Base-by-base conservation (phyloP, 2,329 filamentous ascomycete species). In the Plectosphaerella cucumerina region DNA sequence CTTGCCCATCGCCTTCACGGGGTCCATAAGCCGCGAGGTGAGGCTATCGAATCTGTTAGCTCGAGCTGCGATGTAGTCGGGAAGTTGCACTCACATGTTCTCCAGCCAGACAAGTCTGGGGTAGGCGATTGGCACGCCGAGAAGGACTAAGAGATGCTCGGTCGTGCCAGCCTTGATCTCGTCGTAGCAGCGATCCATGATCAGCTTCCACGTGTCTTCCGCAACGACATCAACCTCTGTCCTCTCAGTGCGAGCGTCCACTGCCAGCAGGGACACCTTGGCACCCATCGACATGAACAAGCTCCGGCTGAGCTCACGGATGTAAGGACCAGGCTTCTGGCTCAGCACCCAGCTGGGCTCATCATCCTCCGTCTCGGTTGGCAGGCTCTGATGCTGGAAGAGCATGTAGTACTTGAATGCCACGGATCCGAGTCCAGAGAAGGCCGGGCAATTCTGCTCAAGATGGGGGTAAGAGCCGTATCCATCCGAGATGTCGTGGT, bases 331-430 rank as follows among this genome's bases (percentile, higher is more conserved):
- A 3, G 87, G 89, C 33, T 80, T 76, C 21, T 80, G 74, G 6
- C 94, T 94, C 4, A 97, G 71, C 17, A 95, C 73, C 94, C 94
- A 97, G 64, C 90, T 97, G 2, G 93, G 90, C 67, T 99, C 95
- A 3, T 88, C 82, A 34, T 80, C 76, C 58, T 95, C 86, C 1
- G 86, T 90, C 71, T 99, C 94, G 44, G 86, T 82, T 1, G 83
- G 73, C 4, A 96, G 76, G 58, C 88, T 96, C 67, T 99, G 95
- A 60, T 99, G 94, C 67, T 99, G 94, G 73, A 99, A 99, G 9
- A 99, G 80, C 85, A 99, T 87, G 63, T 99, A 99, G 70, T 97
- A 99, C 67, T 99, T 99, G 80, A 94, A 97, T 0, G 93, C 93
- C 47, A 97, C 84, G 35, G 87, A 88, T 3, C 94, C 95, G 9